Evolutionary conservation across 1,284 basidiomycete genomes (phyloP), one percentile per base, ranked within the genome.

Genomic region (Ganoderma sp.): DNA sequence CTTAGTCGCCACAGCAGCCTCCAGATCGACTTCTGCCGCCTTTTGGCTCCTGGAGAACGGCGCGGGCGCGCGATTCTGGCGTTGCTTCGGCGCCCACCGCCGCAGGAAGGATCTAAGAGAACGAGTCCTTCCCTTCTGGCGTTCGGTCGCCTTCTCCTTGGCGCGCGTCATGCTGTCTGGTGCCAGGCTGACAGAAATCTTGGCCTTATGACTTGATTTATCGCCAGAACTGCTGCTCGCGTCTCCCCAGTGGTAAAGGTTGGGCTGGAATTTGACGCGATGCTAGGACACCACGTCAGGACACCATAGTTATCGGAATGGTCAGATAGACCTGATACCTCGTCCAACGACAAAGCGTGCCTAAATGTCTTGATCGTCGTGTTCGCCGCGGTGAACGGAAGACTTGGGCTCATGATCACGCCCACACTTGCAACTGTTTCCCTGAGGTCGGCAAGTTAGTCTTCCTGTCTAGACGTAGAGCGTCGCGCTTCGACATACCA

Each of bases 281-380:
- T 78, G 79, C 76, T 79, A 43, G 15, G 32, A 50, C 3, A 5
- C 6, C 10, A 19, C n/a, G 43, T 34, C 56, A 56, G 45, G 52
- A 45, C 39, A 34, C 22, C 34, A 2, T 22, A n/a, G 7, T 10
- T 42, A 12, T 34, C 19, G 34, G n/a, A 14, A 14, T 28, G 9
- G 12, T 6, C 7, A 41, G 22, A 60, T 19, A 28, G n/a, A 22
- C 22, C 39, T 9, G 3, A 43, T 52, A 79, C 78, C 76, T 85
- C 84, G 68, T 85, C 84, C 10, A 85, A 76, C 0, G 83, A 74
- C 4, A 85, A 68, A 0, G 83, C 83, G 56, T 85, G 84, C 15
- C 84, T 75, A 74, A 85, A 85, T 22, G 76, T 77, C 64, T 77
- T 78, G 71, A 85, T 81, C 25, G 75, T 79, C 19, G 76, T 75